These are phyloP conservation scores for Albugo candida DNA, from an alignment of 352 stramenopile genomes.

Conservation along the genomic window DNA sequence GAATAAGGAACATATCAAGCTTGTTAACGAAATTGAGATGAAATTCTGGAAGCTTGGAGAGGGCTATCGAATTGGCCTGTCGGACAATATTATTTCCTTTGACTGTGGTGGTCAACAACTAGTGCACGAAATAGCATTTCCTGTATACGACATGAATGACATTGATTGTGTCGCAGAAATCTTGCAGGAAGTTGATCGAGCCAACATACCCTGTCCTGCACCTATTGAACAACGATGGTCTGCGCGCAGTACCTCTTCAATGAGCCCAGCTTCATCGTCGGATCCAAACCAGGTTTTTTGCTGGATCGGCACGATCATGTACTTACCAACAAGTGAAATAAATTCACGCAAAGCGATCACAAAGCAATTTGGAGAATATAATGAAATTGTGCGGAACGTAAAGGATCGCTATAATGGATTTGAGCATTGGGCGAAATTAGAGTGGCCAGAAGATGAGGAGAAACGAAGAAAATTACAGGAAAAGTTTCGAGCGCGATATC, in stretches of 20 bases:
- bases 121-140: conserved; percentile 94
- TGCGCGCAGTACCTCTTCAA: conserved; percentile 68
- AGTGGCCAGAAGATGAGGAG: conserved; percentile 42
- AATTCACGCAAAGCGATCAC: conserved; percentile 60
- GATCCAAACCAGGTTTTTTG: conserved; percentile 64
- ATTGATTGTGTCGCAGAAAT: conserved; percentile 89
- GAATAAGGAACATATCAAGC: conserved; percentile 82
- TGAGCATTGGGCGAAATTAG: conserved; percentile 96
- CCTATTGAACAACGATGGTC: conserved; percentile 98
- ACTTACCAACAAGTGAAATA: conserved; percentile 67
- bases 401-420: conserved; percentile 76
- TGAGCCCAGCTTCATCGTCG: conserved; percentile 83
- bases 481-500: conserved; percentile 64
- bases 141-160: conserved; percentile 56
- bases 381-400: conserved; percentile 72
- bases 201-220: conserved; percentile 85
- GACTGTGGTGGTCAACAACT: conserved; percentile 97
- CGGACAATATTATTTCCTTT: conserved; percentile 94
- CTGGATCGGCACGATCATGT: conserved; percentile 98
- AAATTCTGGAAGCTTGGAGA: conserved; percentile 90
- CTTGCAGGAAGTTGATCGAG: conserved; percentile 80
- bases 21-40: conserved; percentile 89
- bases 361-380: conserved; percentile 86
- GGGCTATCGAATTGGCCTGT: conserved; percentile 80
- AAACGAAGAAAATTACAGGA: conserved; percentile 33